A percentile compares a stretch with the other conserved stretches of the same genome.
Evolutionary conservation across 2,329 filamentous ascomycete genomes (phyloP).

Genomic region (Knoxdaviesia capensis): DNA sequence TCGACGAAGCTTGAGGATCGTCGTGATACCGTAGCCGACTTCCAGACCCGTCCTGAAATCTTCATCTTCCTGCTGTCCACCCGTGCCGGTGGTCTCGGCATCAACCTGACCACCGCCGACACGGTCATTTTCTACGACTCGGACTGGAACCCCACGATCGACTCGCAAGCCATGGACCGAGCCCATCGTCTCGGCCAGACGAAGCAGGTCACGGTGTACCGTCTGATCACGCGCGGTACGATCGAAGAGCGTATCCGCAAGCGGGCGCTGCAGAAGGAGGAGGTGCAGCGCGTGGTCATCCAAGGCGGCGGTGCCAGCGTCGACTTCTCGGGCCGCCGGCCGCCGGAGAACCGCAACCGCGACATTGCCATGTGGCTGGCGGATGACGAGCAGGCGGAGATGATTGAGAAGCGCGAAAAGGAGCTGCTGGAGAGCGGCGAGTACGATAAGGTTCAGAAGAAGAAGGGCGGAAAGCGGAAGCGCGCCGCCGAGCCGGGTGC

Average conservation of each 20-base stretch:
- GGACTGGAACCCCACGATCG: conserved; percentile 98
- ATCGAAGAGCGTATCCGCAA: conserved; percentile 98
- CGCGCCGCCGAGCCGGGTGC: conserved; percentile 21
- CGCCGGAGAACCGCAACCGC: conserved; percentile 81
- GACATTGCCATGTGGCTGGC: conserved; percentile 98
- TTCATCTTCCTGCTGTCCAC: conserved; percentile 96
- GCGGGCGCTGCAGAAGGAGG: conserved; percentile 91
- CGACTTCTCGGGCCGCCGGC: conserved; percentile 84
- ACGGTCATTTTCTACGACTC: conserved; percentile 99
- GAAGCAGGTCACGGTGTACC: conserved; percentile 88
- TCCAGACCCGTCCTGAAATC: conserved; percentile 84
- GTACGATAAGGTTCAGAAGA: conserved; percentile 43
- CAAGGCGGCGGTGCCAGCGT: conserved; percentile 78
- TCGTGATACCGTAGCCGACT: conserved; percentile 88
- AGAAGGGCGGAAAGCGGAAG: conserved; percentile 35
- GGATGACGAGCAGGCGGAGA: conserved; percentile 86
- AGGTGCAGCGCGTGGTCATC: conserved; percentile 94
- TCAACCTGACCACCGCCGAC: conserved; percentile 90
- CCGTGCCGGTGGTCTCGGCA: conserved; percentile 89
- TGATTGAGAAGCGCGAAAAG: conserved; percentile 83
- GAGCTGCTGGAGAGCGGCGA: conserved; percentile 61
- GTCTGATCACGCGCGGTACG: conserved; percentile 86
- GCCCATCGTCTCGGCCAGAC: conserved; percentile 95
- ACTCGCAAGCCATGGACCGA: conserved; percentile 97
- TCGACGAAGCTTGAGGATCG: conserved; percentile 95